Percentiles rank a stretch among this genome's conserved stretches.
These are phyloP conservation scores for Puccinia polysora DNA, from an alignment of 1,284 basidiomycete species.

Conservation along the genomic window DNA sequence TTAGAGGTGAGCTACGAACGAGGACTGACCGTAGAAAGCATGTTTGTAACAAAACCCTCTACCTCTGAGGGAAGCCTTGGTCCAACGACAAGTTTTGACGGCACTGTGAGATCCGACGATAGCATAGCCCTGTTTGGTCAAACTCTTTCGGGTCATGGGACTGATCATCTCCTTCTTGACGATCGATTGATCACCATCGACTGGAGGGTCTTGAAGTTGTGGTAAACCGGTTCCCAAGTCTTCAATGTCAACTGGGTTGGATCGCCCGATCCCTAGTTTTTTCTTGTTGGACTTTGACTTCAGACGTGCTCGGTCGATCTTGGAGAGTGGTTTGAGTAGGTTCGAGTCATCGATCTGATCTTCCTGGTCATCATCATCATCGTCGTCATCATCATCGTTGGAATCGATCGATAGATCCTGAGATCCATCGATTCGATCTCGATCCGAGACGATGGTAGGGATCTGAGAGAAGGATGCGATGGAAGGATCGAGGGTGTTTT, in stretches of 20 bases:
- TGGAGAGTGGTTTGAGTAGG: constrained; percentile 19
- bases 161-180: constrained; percentile 44
- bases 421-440: not conserved
- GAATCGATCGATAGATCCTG: not conserved
- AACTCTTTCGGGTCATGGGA: constrained; percentile 41
- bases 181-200: not conserved
- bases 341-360: constrained; percentile 20
- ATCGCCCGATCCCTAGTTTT: not conserved
- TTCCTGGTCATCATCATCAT: constrained; percentile 13
- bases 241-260: constrained; percentile 27
- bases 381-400: constrained; percentile 24
- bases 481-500: not conserved
- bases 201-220: not conserved
- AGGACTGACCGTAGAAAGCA: constrained; percentile 41
- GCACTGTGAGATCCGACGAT: constrained; percentile 44
- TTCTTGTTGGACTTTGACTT: constrained; percentile 19
- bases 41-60: constrained; percentile 45
- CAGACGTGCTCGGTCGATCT: constrained; percentile 25
- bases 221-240: constrained; percentile 40
- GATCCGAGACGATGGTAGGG: not conserved
- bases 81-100: constrained; percentile 45
- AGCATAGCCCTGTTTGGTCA: constrained; percentile 45
- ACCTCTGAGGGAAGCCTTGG: constrained; percentile 42
- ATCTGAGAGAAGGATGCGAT: constrained; percentile 24
- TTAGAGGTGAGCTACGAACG: not conserved